Base-by-base conservation (phyloP, 805 yeast genomes). In the Cyberlindnera meyerae region DNA sequence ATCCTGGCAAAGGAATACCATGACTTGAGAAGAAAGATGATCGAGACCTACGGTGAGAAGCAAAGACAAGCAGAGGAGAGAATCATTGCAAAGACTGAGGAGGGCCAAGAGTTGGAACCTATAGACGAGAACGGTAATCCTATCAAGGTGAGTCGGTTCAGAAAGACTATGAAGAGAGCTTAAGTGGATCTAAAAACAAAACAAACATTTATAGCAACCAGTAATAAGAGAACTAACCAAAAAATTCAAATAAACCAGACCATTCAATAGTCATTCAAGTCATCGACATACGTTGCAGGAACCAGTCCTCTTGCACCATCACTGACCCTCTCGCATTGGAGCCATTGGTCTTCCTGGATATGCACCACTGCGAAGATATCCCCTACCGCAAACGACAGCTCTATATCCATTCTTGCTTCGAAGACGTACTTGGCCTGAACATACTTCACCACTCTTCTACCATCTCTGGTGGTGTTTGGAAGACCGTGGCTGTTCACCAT, bases 271-370 rank as follows among this genome's bases (percentile, higher is more conserved):
- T 15, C n/a, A 27, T 27, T 15, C 17, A 15, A 13, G 13, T 16
- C 14, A 17, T 33, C 61, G 29, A 70, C 48, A 42, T 70, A 79
- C 48, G 79, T 79, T 48, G 81, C 73, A 26, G 86, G 85, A 4
- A 82, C 84, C 24, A 78, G 63, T 2, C 86, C 86, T 9, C 34
- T 43, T 8, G 33, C 32, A 1, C 51, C 47, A 9, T 65, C 58
- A 24, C 65, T 64, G 24, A 68, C 40, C 15, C 75, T 74, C 47
- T 79, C 86, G 22, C 76, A 77, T 48, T 74, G 78, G 86, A 86
- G 79, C 86, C 86, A 79, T 1, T 83, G 83, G 47, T 79, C 86
- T 16, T 77, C 79, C 52, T 78, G 83, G 66, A 65, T 72, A 30
- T 66, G 68, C 13, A 77, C 48, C 3, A 79, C 72, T 38, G 75